Conservation (phyloP, 495 filamentous ascomycete genomes). For the Aspergillus kassunensis region DNA sequence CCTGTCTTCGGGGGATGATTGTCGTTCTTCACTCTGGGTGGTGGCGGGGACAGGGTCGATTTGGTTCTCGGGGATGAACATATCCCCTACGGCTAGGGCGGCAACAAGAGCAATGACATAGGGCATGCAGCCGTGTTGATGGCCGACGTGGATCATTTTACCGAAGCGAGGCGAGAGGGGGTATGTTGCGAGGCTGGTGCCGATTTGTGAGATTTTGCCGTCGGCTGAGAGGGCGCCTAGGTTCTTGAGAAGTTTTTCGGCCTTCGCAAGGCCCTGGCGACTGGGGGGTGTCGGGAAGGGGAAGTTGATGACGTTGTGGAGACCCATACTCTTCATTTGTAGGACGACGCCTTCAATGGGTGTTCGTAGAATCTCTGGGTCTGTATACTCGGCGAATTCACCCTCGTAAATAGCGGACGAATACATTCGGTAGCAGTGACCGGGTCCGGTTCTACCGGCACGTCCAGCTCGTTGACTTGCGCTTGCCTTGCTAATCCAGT, state of each 20-base stretch:
- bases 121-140: slow-evolving; percentile 75
- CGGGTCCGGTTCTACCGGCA: slow-evolving; percentile 92
- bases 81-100: slow-evolving; percentile 77
- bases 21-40: too few relatives aligned
- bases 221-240: slow-evolving; percentile 61
- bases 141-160: slow-evolving; percentile 83
- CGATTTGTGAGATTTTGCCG: slow-evolving; percentile 73
- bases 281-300: slow-evolving; percentile 96
- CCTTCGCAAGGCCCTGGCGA: slow-evolving; percentile 70
- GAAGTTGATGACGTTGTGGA: slow-evolving; percentile 88
- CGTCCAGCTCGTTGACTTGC: slow-evolving; percentile 90
- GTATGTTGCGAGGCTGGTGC: slow-evolving; percentile 77
- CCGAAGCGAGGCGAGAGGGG: slow-evolving; percentile 87
- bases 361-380: slow-evolving; percentile 86
- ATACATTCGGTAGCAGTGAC: slow-evolving; percentile 92
- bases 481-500: slow-evolving; percentile 97
- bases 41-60: slow-evolving; percentile 49
- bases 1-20: slow-evolving; percentile 16
- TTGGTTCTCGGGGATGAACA: slow-evolving; percentile 84
- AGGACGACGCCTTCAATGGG: slow-evolving; percentile 91
- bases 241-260: slow-evolving; percentile 79
- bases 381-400: slow-evolving; percentile 80
- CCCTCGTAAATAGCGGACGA: slow-evolving; percentile 92
- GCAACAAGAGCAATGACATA: slow-evolving; percentile 89
- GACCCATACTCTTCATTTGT: slow-evolving; percentile 92